Conservation (phyloP, 1,139 yeast genomes). For the Candida dubliniensis region DNA sequence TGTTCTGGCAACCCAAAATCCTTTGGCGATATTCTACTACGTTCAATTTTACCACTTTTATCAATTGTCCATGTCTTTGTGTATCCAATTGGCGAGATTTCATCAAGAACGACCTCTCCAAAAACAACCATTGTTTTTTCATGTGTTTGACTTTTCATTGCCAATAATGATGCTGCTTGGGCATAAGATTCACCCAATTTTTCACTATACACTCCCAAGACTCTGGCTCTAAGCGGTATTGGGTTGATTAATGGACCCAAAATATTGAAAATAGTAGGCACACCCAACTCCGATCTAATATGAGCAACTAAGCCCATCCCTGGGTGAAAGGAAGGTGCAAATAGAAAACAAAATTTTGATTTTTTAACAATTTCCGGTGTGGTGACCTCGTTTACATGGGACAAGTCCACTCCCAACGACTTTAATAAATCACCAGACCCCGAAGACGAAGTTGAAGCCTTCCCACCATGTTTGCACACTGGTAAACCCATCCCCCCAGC, state of each 20-base stretch:
- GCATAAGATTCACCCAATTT: slow-evolving; percentile 82
- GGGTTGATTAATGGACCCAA: slow-evolving; percentile 94
- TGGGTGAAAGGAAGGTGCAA: slow-evolving; percentile 95
- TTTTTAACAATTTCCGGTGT: slow-evolving; percentile 61
- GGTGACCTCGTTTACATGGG: slow-evolving; percentile 62
- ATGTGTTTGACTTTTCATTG: slow-evolving; percentile 42
- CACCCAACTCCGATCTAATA: slow-evolving; percentile 73
- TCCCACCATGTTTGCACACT: slow-evolving; percentile 93
- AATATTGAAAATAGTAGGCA: slow-evolving; percentile 91
- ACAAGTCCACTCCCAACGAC: slow-evolving; percentile 73
- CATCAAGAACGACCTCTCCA: slow-evolving; percentile 90
- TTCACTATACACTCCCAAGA: slow-evolving; percentile 86
- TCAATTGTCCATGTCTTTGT: slow-evolving; percentile 79
- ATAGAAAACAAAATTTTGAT: slow-evolving; percentile 69
- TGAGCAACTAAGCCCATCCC: slow-evolving; percentile 84
- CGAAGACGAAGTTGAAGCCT: slow-evolving; percentile 88
- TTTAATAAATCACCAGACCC: slow-evolving; percentile 90
- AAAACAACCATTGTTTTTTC: slow-evolving; percentile 80
- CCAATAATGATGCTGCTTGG: slow-evolving; percentile 64
- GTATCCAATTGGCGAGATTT: slow-evolving; percentile 83
- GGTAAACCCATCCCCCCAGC: slow-evolving; percentile 87
- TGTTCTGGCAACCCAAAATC: slow-evolving; percentile 85
- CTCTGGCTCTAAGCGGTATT: slow-evolving; percentile 75
- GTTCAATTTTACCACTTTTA: slow-evolving; percentile 39
- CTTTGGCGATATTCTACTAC: slow-evolving; percentile 49